These are phyloP conservation scores for Exserohilum rostratum DNA, from an alignment of 2,329 filamentous ascomycete species.

Conservation along the genomic window DNA sequence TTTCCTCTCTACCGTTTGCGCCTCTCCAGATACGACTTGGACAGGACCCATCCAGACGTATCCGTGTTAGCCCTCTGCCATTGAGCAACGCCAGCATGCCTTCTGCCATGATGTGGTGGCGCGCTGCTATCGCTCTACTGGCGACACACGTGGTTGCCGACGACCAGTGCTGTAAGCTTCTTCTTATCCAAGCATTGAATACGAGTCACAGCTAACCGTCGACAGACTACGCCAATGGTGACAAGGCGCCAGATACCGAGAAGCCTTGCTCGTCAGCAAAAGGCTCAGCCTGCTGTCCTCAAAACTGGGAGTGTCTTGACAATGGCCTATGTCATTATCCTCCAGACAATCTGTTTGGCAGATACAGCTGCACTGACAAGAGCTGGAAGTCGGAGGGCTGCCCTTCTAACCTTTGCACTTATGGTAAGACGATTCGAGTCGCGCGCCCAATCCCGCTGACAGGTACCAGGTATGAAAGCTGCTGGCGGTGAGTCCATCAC, in stretches of 20 bases:
- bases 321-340: slow-evolving; percentile 47
- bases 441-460: slow-evolving; percentile 1
- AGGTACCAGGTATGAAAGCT: slow-evolving; percentile 25
- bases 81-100: slow-evolving; percentile 21
- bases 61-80: background rate
- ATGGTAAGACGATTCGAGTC: slow-evolving; percentile 25
- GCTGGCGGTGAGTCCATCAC: slow-evolving; percentile 40
- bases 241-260: slow-evolving; percentile 32
- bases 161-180: slow-evolving; percentile 40
- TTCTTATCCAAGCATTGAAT: background rate
- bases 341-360: slow-evolving; percentile 32
- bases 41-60: slow-evolving; percentile 4
- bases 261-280: slow-evolving; percentile 42
- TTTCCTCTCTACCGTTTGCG: slow-evolving; percentile 1
- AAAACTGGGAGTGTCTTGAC: slow-evolving; percentile 46
- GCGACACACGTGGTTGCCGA: slow-evolving; percentile 29
- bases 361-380: slow-evolving; percentile 47
- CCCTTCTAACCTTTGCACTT: slow-evolving; percentile 44
- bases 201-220: slow-evolving; percentile 11
- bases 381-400: slow-evolving; percentile 41
- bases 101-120: slow-evolving; percentile 26
- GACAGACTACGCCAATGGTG: slow-evolving; percentile 45
- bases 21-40: slow-evolving; percentile 7
- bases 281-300: slow-evolving; percentile 45
- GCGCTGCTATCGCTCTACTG: slow-evolving; percentile 24